Evolutionary conservation across 1,139 yeast species (phyloP), one percentile per base, ranked within the genome.

Genomic region (Kodamaea derodonti): DNA sequence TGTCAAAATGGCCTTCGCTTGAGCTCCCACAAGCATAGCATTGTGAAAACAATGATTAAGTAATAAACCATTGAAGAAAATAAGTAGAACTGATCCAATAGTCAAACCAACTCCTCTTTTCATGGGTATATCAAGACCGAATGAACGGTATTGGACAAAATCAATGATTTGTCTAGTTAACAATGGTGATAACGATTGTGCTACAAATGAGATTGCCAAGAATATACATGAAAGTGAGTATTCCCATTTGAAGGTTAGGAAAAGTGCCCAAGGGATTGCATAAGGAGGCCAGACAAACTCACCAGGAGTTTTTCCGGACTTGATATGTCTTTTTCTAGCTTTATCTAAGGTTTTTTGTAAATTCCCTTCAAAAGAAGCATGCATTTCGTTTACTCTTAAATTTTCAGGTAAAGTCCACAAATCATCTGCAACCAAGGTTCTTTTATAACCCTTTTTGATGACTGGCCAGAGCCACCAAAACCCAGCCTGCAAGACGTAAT

Each of bases 1-100:
- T 12, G 74, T 65, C 35, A 69, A 52, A 8, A 69, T 56, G 23
- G 70, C 60, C 47, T 68, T 69, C 27, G 58, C 45, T 40, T 62
- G 66, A n/a, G 74, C 75, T 16, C 75, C 75, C n/a, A 68, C 57
- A 33, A 67, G 54, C 74, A 68, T 69, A 27, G 74, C 62, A 37
- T 57, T 57, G 42, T 68, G 72, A 52, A 66, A 68, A 38, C 56
- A 66, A 41, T 69, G 75, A 48, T 69, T 69, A 29, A 68, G 49
- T 29, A 65, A 54, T 36, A 69, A 50, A 12, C 75, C 74, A 43
- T 67, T 69, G 32, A 65, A 39, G 36, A 65, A 60, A 33, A 68
- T 62, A 39, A 69, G 54, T 2, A 54, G 46, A 32, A 65, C 71
- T 1, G 72, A 56, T n/a, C 64, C 69, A 31, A 69, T 32, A 20